Conservation (phyloP, 768 basidiomycete species). For the Boletus rex-veris region DNA sequence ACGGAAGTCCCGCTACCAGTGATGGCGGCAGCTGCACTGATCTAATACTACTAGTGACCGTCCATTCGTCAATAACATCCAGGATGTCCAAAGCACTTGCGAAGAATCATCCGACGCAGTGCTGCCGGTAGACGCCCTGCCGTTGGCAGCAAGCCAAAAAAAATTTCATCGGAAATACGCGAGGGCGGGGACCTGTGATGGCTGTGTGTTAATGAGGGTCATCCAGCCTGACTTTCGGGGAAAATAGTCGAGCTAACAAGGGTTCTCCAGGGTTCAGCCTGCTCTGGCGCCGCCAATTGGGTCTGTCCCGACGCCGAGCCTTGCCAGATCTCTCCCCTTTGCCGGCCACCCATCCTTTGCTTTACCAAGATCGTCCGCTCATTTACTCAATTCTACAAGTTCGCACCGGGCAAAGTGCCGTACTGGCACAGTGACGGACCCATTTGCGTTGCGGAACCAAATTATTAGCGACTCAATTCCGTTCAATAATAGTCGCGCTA, state of each 20-base stretch:
- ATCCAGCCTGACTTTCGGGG: constrained; percentile 31
- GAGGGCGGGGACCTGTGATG: constrained; percentile 38
- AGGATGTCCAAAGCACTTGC: not conserved
- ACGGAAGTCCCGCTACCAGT: constrained; percentile 5
- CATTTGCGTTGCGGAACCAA: constrained; percentile 36
- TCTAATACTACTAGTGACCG: not conserved
- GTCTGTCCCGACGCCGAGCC: constrained; percentile 21
- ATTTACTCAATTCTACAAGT: constrained; percentile 25
- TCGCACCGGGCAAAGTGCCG: constrained; percentile 27
- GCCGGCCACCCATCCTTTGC: constrained; percentile 11
- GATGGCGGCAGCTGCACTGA: constrained; percentile 2
- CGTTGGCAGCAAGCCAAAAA: constrained; percentile 26
- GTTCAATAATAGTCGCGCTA: constrained; percentile 30
- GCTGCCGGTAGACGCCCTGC: constrained; percentile 17
- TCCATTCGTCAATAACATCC: not conserved
- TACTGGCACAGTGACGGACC: constrained; percentile 27
- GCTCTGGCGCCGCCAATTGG: constrained; percentile 27
- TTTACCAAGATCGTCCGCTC: constrained; percentile 23
- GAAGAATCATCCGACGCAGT: constrained; percentile 9
- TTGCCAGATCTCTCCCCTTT: constrained; percentile 12
- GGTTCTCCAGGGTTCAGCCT: constrained; percentile 28
- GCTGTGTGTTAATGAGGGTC: constrained; percentile 37
- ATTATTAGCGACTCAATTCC: constrained; percentile 30
- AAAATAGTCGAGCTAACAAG: constrained; percentile 27
- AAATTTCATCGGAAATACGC: constrained; percentile 37